phyloP scores from a whole-genome alignment of 805 yeast genomes.

The Ogataea ramenticola region DNA sequence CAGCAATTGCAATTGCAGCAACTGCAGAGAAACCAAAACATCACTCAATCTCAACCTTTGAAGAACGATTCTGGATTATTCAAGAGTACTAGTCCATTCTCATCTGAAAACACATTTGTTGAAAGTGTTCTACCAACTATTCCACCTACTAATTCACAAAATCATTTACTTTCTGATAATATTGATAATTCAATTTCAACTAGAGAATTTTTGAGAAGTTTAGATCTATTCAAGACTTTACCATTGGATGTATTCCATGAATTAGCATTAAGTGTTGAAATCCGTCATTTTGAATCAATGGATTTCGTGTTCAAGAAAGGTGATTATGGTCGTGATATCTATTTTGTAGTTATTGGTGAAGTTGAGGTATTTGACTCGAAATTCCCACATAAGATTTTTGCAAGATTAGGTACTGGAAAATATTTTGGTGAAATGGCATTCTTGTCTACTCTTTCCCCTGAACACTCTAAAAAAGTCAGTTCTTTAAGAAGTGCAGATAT shows the following conservation, averaged over 20 bases:
- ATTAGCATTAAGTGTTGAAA: slow-evolving; percentile 57
- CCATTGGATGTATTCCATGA: slow-evolving; percentile 57
- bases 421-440: slow-evolving; percentile 79
- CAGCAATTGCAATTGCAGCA: neutral
- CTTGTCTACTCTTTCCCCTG: slow-evolving; percentile 34
- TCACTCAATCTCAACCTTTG: neutral
- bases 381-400: slow-evolving; percentile 33
- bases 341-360: slow-evolving; percentile 59
- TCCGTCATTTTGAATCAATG: slow-evolving; percentile 44
- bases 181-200: slow-evolving; percentile 48
- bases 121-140: neutral
- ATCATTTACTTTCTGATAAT: slow-evolving; percentile 16
- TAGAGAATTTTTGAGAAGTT: slow-evolving; percentile 47
- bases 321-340: slow-evolving; percentile 56
- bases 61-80: neutral
- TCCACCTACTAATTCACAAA: neutral
- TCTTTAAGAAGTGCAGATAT: slow-evolving; percentile 52
- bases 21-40: neutral
- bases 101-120: neutral
- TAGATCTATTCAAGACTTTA: slow-evolving; percentile 52
- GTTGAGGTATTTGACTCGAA: slow-evolving; percentile 52
- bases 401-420: slow-evolving; percentile 53
- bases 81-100: neutral
- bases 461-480: slow-evolving; percentile 19
- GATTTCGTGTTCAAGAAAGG: slow-evolving; percentile 56